phyloP scores from a whole-genome alignment of 2,329 filamentous ascomycete genomes.

The Diaporthe nobilis region DNA sequence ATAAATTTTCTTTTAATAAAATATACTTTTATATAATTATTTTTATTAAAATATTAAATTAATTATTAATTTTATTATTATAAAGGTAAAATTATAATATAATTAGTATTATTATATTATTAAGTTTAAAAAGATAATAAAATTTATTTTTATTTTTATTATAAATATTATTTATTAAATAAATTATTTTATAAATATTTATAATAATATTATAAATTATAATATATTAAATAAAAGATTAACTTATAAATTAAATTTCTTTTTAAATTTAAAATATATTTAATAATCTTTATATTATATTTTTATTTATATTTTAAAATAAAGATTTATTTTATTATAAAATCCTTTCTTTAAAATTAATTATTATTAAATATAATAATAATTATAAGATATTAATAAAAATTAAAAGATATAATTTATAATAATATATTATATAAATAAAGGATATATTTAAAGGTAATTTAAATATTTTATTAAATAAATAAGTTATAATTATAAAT shows the following conservation, averaged over 20 bases:
- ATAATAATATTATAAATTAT: too few species aligned
- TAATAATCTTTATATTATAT: not conserved
- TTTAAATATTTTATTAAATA: too few species aligned
- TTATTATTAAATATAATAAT: too few species aligned
- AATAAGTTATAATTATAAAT: too few species aligned
- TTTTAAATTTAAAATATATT: not conserved
- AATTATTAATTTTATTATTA: not conserved
- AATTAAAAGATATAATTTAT: too few species aligned
- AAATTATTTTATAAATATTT: not conserved
- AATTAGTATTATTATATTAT: not conserved
- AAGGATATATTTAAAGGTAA: too few species aligned
- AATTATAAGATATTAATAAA: too few species aligned
- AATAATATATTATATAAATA: too few species aligned
- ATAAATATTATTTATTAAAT: not conserved
- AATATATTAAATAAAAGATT: too few species aligned
- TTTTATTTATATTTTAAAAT: too few species aligned
- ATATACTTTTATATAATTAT: not conserved
- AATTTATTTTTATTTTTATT: not conserved
- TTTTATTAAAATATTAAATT: not conserved
- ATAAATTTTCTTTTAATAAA: not conserved
- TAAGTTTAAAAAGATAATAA: not conserved
- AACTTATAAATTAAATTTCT: not conserved
- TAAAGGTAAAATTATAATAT: not conserved
- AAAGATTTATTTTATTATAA: too few species aligned
- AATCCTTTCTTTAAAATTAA: too few species aligned